Base-by-base conservation (phyloP, 148 eudicot genomes). In the Vaccinium corymbosum region DNA sequence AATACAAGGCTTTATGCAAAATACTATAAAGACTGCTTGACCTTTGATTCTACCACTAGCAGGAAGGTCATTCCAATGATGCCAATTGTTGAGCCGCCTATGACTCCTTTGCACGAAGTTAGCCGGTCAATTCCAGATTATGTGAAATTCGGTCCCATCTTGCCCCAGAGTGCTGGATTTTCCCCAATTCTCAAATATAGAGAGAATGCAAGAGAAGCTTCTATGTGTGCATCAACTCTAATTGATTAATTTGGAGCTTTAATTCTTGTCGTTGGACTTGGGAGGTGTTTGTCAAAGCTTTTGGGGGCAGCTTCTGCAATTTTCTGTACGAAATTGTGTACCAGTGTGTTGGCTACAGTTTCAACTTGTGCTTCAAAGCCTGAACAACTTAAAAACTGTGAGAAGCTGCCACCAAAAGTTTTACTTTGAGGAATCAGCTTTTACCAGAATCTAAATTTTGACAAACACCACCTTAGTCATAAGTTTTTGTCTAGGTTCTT, bases 131-230 rank as follows among this genome's bases (percentile, higher is more conserved):
- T 91, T 86, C 93, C 93, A 51, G 93, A 91, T 86, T 89, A 83
- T 84, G 89, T 91, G 0, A 89, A 88, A 76, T 91, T 91, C 79
- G 93, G 93, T 75, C 93, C 93, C 13, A 89, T 91, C 76, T 88
- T 91, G 83, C 93, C 93, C 38, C 87, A 88, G 81, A 91, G 89
- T 83, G 93, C 93, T 72, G 93, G 93, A n/a, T 91, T 91, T 74
- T 76, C 87, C 22, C 81, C 86, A 25, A 49, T 83, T 25, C 75
- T 87, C 75, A 87, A 79, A 77, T 52, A 74, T 61, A 79, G 81
- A 85, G 87, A 86, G 29, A 80, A 80, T 64, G 50, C 86, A 25
- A 83, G 84, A 71, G 87, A 83, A 76, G 85, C 83, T 86, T 91
- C 88, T 27, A 86, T 91, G 92, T 90, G n/a, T 48, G 50, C 66